Base-by-base conservation (phyloP, 164 flowering plant genomes). In the Stephania yunnanensis region DNA sequence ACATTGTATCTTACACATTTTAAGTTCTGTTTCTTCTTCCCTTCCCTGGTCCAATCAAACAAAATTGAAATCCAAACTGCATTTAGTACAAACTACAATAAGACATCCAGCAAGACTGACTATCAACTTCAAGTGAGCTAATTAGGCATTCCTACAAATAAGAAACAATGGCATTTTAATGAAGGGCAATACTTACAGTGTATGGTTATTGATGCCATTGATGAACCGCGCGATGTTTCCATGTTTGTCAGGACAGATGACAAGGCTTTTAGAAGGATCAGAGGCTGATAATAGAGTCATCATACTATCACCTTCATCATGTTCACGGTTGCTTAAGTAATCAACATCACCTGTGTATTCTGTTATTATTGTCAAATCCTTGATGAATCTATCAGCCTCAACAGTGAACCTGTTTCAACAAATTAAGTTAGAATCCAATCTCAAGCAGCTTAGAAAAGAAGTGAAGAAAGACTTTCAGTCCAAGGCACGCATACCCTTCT, bases 341-440 rank as follows among this genome's bases (percentile, higher is more conserved):
- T 92, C 99, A 76, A 95, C 99, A 81, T 92, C 99, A 25, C 99
- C 99, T 46, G 85, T 84, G 74, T 95, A 93, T 71, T 95, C 99
- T 6, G 98, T 87, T 42, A 95, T 88, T 75, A 95, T 92, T 1
- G 99, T 95, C 74, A 90, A 80, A 78, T 93, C 98, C 78, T 81
- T 89, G 19, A 93, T 93, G 72, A 66, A 78, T 77, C 77, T 87
- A 78, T 95, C 99, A 69, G 99, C 95, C 81, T 90, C 89, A 25
- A 95, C 99, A 2, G 98, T 95, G 80, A 90, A 95, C 84, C 99
- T 95, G 89, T 75, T 71, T 55, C 25, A 70, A 58, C 42, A 50
- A 67, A 22, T 73, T 6, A 45, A 53, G 11, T 44, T 46, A 72
- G 71, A 31, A 45, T 72, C n/a, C 12, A 25, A 10, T 15, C 42